Evolutionary conservation across 1,139 yeast species (phyloP), one percentile per base, ranked within the genome.

Genomic region (Yamadazyma siamensis): DNA sequence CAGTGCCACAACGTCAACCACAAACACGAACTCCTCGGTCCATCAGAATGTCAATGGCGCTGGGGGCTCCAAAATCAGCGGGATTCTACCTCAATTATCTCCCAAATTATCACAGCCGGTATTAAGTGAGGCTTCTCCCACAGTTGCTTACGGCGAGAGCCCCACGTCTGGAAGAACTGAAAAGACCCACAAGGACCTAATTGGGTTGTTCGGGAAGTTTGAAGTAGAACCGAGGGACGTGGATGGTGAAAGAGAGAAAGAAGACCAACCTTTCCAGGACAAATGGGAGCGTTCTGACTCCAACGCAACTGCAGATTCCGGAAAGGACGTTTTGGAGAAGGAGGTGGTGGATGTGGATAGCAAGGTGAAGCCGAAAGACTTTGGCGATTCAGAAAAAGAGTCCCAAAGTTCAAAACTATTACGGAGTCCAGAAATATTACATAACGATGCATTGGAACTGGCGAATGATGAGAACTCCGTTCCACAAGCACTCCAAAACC

Each of bases 1-100:
- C 6, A 53, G 62, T 2, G 61, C 74, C n/a, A 67, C 74, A 3
- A 67, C 73, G 2, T 65, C 71, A 15, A 65, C 71, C 10, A 56
- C 62, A 14, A 64, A 62, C 35, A 51, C 63, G 20, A 24, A 22
- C 25, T 16, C 35, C 23, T n/a, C n/a, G n/a, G n/a, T n/a, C n/a
- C n/a, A n/a, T n/a, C n/a, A n/a, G n/a, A 17, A 15, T 28, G 20
- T 31, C 11, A 25, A 8, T 6, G 20, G 18, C 13, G 15, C 27
- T 3, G 16, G 12, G 19, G 15, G 3, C n/a, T 14, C 8, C 10
- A 15, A 21, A 6, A 6, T 13, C 6, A n/a, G n/a, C n/a, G n/a
- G n/a, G n/a, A n/a, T n/a, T n/a, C n/a, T n/a, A n/a, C n/a, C n/a
- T n/a, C n/a, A n/a, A n/a, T 16, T 27, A 13, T 26, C 32, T 26